Conservation (phyloP, 1,284 basidiomycete species). For the Pascua guehoae region DNA sequence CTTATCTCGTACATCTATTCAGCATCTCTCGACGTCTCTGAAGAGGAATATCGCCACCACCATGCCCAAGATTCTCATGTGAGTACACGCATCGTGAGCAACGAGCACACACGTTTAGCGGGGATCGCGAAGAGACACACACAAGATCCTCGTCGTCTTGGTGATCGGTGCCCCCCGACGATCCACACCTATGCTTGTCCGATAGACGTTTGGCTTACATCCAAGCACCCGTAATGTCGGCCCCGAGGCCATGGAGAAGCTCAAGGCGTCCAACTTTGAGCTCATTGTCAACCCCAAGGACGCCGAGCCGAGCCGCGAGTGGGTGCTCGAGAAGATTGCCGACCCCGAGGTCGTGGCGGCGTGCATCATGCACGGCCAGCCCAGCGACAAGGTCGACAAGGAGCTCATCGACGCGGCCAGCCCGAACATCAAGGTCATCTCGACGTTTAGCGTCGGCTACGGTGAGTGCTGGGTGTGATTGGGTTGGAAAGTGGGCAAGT, state of each 20-base stretch:
- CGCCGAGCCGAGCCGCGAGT: slow-evolving; percentile 61
- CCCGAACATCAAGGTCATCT: slow-evolving; percentile 63
- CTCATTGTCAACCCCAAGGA: slow-evolving; percentile 68
- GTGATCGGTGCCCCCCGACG: neutral
- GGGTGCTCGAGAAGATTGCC: slow-evolving; percentile 72
- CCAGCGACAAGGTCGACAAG: slow-evolving; percentile 57
- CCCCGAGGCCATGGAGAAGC: slow-evolving; percentile 64
- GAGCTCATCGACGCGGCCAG: slow-evolving; percentile 68
- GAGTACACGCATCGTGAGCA: slow-evolving; percentile 2
- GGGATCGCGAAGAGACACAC: neutral
- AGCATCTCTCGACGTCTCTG: too few relatives aligned
- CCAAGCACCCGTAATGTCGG: slow-evolving; percentile 57
- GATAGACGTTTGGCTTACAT: neutral
- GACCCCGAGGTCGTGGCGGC: slow-evolving; percentile 59
- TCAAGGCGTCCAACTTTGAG: slow-evolving; percentile 49
- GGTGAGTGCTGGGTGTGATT: slow-evolving; percentile 53
- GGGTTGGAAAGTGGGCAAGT: neutral
- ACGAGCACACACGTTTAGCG: too few relatives aligned
- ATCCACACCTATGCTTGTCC: neutral
- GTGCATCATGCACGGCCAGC: slow-evolving; percentile 40
- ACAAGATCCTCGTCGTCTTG: neutral
- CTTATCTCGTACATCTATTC: too few relatives aligned
- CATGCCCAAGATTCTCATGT: slow-evolving; percentile 34
- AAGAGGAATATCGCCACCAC: neutral
- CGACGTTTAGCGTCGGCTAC: slow-evolving; percentile 81